Base-by-base conservation (phyloP, 805 yeast genomes). In the Dipodascus geniculatus region DNA sequence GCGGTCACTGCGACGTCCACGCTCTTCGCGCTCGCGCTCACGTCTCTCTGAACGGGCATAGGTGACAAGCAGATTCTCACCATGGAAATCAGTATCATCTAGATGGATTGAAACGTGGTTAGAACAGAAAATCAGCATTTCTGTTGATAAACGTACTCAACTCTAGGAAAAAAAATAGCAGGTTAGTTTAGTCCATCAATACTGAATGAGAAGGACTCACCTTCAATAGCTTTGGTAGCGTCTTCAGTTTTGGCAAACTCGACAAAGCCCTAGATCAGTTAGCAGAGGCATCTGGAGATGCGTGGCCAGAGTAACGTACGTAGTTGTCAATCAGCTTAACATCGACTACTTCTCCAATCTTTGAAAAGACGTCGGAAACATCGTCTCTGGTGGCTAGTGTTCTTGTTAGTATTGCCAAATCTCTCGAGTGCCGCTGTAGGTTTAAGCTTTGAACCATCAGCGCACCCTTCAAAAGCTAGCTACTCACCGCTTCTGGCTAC, bases 331-430 rank as follows among this genome's bases (percentile, higher is more conserved):
- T 80, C 28, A 82, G 70, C 58, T 77, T 79, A 33, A 81, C 78
- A 55, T 81, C 80, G 19, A 74, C 72, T 22, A 82, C 72, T 47
- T 69, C 70, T 17, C 87, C 87, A 63, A 69, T 77, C 56, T 66
- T 62, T 49, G 65, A 61, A 63, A 81, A 81, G 49, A 78, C 65
- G 20, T 73, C 71, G 54, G 68, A 65, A 49, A 82, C 68, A 60
- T 83, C 85, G n/a, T 50, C 60, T 51, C 28, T 47, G 3, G 44
- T 38, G 4, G 44, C 44, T 38, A 38, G 8, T 6, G 11, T n/a
- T 11, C 6, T 28, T 28, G 33, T 28, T 28, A 28, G 11, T 28
- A 28, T 28, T 6, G 33, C n/a, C n/a, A n/a, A n/a, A n/a, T n/a
- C n/a, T n/a, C n/a, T n/a, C n/a, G n/a, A n/a, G n/a, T n/a, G n/a